These are phyloP conservation scores for Sporothrix humicola DNA, from an alignment of 2,329 filamentous ascomycete genomes.

Conservation along the genomic window DNA sequence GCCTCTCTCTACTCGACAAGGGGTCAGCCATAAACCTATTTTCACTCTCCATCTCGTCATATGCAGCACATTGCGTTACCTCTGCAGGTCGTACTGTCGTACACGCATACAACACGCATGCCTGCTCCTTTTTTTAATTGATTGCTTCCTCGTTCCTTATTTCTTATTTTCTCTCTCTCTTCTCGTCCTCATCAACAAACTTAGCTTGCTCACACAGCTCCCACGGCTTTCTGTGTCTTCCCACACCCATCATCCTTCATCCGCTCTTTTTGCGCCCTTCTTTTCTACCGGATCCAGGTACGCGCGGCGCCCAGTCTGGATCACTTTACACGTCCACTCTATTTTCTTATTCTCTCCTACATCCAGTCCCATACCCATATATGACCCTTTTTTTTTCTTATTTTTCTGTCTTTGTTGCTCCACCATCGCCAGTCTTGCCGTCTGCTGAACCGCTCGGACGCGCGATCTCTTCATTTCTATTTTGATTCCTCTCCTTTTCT, in stretches of 20 bases:
- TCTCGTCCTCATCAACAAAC: background rate
- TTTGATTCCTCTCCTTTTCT: conserved; percentile 10
- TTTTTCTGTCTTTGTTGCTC: background rate
- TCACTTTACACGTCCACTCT: conserved; percentile 20
- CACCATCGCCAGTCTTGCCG: conserved; percentile 4
- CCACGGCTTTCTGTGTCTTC: background rate
- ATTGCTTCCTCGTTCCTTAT: background rate
- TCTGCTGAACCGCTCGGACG: conserved; percentile 2
- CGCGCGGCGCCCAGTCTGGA: conserved; percentile 29
- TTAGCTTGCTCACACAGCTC: background rate
- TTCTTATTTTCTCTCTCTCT: background rate
- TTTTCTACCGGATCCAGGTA: conserved; percentile 29
- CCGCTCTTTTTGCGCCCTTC: conserved; percentile 14
- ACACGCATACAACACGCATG: conserved; percentile 28
- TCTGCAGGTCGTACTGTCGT: conserved; percentile 28
- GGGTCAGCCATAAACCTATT: background rate
- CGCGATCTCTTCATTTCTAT: conserved; percentile 6
- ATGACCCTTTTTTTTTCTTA: background rate
- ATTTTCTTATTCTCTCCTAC: background rate
- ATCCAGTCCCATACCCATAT: too few relatives aligned
- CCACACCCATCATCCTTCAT: conserved; percentile 9
- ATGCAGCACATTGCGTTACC: conserved; percentile 29
- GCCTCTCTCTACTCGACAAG: conserved; percentile 12
- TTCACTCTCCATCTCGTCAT: conserved; percentile 24
- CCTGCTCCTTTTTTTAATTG: conserved; percentile 22